Base-by-base conservation (phyloP, 2,329 filamentous ascomycete species). In the Neophaeococcomyces mojaviensis region DNA sequence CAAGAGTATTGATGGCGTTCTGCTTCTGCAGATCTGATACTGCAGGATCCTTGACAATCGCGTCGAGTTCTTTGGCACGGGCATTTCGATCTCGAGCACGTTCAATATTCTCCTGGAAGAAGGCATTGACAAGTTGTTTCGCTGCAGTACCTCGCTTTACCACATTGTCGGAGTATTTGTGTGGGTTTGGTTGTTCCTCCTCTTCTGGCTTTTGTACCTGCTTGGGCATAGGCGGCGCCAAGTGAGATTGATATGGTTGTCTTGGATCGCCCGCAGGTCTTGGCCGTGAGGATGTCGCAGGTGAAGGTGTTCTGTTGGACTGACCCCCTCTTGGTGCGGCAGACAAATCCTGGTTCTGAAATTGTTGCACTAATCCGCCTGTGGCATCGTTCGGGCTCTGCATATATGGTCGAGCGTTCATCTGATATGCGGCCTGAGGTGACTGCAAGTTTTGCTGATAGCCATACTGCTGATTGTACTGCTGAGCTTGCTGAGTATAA, bases 31-130 rank as follows among this genome's bases (percentile, higher is more conserved):
- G 73, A 49, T 87, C 77, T 31, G 82, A 81, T 61, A 90, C 78
- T 55, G 78, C 81, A 24, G 85, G 78, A 59, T 94, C 86, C 52
- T 80, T 77, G 51, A 96, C 77, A 59, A 90, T 86, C 59, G 84
- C 82, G 60, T 97, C 90, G 58, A 97, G 78, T 65, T 97, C 89
- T 58, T 88, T 88, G 57, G 94, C 89, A 71, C 90, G 95, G 59
- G 94, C 82, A 66, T 98, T 98, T 49, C 92, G 82, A 69, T 97
- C 92, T 57, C 90, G 80, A 42, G 92, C 92, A 58, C 92, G 81
- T 73, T 95, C 90, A 46, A 98, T 94, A 64, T 90, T 97, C 68
- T 98, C 90, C 69, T 94, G 94, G 79, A 97, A 98, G 73, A 97
- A 97, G 58, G 79, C 76, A 60, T 79, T 79, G 53, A 83, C 79